Evolutionary conservation across 2,329 filamentous ascomycete genomes (phyloP), one percentile per base, ranked within the genome.

Genomic region (Rutstroemia sydowiana): DNA sequence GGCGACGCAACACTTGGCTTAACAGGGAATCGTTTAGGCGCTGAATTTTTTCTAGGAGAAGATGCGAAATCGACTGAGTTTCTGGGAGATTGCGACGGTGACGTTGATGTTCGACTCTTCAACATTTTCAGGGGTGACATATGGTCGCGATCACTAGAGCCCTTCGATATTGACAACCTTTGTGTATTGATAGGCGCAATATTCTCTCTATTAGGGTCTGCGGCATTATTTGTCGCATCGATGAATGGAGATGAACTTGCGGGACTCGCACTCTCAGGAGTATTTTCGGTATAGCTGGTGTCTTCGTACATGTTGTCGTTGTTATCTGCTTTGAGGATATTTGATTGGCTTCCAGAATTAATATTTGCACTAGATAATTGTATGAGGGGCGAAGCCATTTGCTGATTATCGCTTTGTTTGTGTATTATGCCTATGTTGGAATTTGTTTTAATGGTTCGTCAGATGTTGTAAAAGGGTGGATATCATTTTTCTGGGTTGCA

Each of bases 21-120:
- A 60, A 84, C 74, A 50, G 81, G 81, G 61, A 84, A 84, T 52
- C 81, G 81, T 56, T 77, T 77, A 14, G 78, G 76, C 2, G 66
- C 66, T 18, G 66, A 75, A 41, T 72, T 57, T 56, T 75, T 77
- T 55, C 73, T 67, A 26, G 77, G 73, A 58, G 72, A 78, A 62
- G 48, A 56, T 9, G 53, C 31, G 3, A 51, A 21, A 21, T 61
- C 60, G 10, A 55, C 51, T 8, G 54, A 41, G 18, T 58, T 60
- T 23, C 48, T 48, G 1, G 61, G 58, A 16, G 61, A 62, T 23
- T 54, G 52, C 3, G 54, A 34, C 14, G 56, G 56, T 30, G 60
- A 59, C 44, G 8, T 21, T 7, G 32, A 34, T 34, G 57, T 37
- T 47, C 60, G 61, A 48, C 59, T 65, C 48, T 65, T 65, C 26